These are phyloP conservation scores for Phytophthora litchii DNA, from an alignment of 352 stramenopile species.

Conservation along the genomic window DNA sequence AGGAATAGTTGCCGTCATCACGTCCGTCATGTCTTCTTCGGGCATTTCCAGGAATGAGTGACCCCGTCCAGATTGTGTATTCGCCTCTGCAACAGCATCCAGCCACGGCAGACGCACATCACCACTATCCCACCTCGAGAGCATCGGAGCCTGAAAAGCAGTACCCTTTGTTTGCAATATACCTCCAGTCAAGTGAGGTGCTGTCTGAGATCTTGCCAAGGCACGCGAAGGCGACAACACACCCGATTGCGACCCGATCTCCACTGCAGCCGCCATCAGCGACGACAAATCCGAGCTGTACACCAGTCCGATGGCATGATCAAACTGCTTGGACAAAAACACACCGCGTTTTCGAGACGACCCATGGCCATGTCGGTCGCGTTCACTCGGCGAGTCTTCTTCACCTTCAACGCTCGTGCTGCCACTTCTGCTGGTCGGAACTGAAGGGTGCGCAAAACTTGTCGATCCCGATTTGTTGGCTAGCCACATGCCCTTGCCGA, in stretches of 20 bases:
- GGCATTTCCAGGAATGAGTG: conserved; percentile 51
- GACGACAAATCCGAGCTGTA: conserved; percentile 75
- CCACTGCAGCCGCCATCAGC: conserved; percentile 35
- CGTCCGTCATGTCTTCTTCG: conserved; percentile 56
- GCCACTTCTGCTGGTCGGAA: conserved; percentile 27
- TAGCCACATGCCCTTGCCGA: conserved; percentile 86
- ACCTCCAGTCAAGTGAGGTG: conserved; percentile 17
- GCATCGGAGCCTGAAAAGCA: conserved; percentile 51
- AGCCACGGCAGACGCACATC: conserved; percentile 60
- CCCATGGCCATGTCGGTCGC: conserved; percentile 11
- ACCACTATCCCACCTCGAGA: conserved; percentile 35
- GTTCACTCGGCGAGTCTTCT: conserved; percentile 25
- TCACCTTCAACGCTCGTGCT: conserved; percentile 20
- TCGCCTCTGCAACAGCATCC: conserved; percentile 28
- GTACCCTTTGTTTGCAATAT: conserved; percentile 24
- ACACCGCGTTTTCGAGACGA: conserved; percentile 32
- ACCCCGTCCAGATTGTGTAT: conserved; percentile 14
- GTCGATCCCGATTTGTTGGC: conserved; percentile 43
- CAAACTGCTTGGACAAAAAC: conserved; percentile 78
- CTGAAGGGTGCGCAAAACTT: conserved; percentile 17
- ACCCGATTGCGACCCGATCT: conserved; percentile 3
- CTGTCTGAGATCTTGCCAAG: conserved; percentile 27
- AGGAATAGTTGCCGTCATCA: conserved; percentile 52
- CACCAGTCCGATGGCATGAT: conserved; percentile 60
- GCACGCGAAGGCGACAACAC: conserved; percentile 10